Evolutionary conservation across 2,329 filamentous ascomycete genomes (phyloP).

Genomic region (Colletotrichum lini): DNA sequence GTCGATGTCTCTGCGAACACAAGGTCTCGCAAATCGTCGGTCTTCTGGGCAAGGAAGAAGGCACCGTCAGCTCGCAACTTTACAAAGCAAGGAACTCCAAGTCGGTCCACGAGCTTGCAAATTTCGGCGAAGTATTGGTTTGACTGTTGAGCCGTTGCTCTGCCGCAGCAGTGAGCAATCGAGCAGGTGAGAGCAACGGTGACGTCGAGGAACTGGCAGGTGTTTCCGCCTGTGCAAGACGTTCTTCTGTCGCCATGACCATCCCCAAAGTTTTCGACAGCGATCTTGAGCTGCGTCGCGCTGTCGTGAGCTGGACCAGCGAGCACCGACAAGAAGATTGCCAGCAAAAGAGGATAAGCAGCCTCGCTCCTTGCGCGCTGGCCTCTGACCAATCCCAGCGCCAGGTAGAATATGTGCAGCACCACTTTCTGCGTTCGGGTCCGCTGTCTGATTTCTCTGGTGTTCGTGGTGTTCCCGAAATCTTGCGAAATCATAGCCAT

Average conservation of each 20-base stretch:
- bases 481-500: conserved; percentile 44
- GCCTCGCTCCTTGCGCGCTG: conserved; percentile 13
- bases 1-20: conserved; percentile 63
- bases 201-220: conserved; percentile 49
- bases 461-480: not conserved
- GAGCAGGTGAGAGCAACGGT: conserved; percentile 59
- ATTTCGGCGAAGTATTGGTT: conserved; percentile 57
- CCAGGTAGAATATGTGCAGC: conserved; percentile 31
- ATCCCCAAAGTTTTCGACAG: not conserved
- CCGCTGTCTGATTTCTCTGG: too few relatives aligned
- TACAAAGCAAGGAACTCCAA: conserved; percentile 52
- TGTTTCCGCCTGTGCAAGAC: not conserved
- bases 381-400: conserved; percentile 12
- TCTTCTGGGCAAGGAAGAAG: conserved; percentile 66
- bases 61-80: conserved; percentile 63
- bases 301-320: not conserved
- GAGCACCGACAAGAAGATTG: conserved; percentile 22
- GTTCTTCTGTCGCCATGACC: conserved; percentile 7
- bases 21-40: conserved; percentile 67
- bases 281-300: not conserved
- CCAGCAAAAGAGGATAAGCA: conserved; percentile 28
- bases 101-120: conserved; percentile 55
- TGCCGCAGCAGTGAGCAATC: conserved; percentile 63
- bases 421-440: conserved; percentile 17
- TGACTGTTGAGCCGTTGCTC: conserved; percentile 55